Evolutionary conservation across 768 basidiomycete species (phyloP).

Genomic region (Mycena belliarum): DNA sequence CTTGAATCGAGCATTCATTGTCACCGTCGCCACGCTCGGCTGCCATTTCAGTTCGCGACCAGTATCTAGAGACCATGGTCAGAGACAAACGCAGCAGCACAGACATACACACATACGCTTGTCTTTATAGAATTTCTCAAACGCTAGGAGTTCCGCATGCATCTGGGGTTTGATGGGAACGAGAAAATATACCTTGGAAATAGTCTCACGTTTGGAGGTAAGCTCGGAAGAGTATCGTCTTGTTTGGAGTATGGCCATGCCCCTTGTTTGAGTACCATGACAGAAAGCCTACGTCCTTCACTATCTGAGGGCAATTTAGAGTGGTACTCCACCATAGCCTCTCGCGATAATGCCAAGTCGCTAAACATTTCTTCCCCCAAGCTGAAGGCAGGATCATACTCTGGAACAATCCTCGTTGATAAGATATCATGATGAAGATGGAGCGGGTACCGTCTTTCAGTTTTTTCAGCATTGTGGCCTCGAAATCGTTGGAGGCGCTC

Average conservation of each 20-base stretch:
- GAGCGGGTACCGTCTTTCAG: constrained; percentile 66
- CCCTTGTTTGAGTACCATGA: constrained; percentile 84
- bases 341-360: constrained; percentile 77
- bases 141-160: constrained; percentile 66
- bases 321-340: constrained; percentile 69
- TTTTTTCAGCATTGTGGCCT: constrained; percentile 81
- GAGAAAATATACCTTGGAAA: constrained; percentile 3
- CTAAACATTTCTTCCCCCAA: constrained; percentile 96
- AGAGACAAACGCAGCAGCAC: background rate
- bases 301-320: constrained; percentile 40
- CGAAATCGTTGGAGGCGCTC: constrained; percentile 86
- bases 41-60: constrained; percentile 69
- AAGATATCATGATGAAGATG: background rate
- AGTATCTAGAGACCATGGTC: background rate
- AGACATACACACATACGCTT: constrained; percentile 59
- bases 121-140: constrained; percentile 68
- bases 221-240: constrained; percentile 43
- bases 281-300: constrained; percentile 54
- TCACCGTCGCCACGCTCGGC: constrained; percentile 83
- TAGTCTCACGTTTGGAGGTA: constrained; percentile 53
- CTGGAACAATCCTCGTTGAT: constrained; percentile 39
- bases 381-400: constrained; percentile 93
- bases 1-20: constrained; percentile 69
- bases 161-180: constrained; percentile 49
- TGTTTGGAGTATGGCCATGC: constrained; percentile 81